Evolutionary conservation across 257 asterid species (phyloP).

Genomic region (Solanum gandarillasii): DNA sequence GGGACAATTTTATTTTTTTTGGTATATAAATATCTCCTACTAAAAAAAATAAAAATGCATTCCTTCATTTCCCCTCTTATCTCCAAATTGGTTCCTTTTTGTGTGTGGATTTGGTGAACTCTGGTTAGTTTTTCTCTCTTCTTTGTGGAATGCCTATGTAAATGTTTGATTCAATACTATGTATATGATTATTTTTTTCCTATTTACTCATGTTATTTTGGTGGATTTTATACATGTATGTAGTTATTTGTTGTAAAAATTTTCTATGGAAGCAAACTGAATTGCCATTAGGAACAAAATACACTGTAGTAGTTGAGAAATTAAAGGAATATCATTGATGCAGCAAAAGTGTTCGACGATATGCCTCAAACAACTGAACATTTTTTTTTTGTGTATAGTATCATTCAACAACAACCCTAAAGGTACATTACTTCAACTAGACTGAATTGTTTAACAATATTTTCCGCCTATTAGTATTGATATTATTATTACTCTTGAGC

Average conservation of each 20-base stretch:
- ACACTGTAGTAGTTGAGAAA: background rate
- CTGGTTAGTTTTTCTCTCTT: background rate
- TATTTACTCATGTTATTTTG: background rate
- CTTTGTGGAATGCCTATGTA: background rate
- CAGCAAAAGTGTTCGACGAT: background rate
- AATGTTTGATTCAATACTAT: background rate
- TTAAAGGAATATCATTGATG: background rate
- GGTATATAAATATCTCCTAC: background rate
- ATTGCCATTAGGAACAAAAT: background rate
- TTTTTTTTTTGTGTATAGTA: background rate
- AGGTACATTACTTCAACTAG: background rate
- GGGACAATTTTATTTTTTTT: background rate
- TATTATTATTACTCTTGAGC: background rate
- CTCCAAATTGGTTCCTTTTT: background rate
- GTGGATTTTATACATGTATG: background rate
- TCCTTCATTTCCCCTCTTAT: background rate
- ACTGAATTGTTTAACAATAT: background rate
- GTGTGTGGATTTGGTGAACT: background rate
- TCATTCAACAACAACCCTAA: background rate
- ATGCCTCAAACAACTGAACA: background rate
- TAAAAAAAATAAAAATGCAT: background rate
- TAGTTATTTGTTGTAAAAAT: background rate
- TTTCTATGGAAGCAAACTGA: background rate
- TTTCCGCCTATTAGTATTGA: background rate
- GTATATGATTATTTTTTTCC: background rate